Conservation (phyloP, 169 alveolate species). For the Miamiensis avidus region DNA sequence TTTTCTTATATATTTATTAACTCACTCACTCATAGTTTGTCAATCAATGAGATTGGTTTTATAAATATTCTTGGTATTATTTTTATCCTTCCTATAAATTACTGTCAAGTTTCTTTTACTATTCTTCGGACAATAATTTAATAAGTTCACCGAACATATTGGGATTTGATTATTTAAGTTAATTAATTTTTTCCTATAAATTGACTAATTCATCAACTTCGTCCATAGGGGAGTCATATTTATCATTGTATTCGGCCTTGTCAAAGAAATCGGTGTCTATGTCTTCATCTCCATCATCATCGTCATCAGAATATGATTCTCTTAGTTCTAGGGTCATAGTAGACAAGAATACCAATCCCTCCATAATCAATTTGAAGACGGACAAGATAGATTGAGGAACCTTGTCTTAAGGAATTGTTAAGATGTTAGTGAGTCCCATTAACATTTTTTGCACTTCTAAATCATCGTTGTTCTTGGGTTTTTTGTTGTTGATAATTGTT, state of each 20-base stretch:
- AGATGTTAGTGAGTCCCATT: not conserved
- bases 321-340: not conserved
- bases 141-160: not conserved
- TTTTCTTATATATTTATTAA: too few species aligned
- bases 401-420: not conserved
- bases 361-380: not conserved
- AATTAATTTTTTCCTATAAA: too few species aligned
- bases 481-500: not conserved
- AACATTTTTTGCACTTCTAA: not conserved
- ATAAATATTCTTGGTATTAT: not conserved
- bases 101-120: not conserved
- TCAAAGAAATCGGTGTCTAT: not conserved
- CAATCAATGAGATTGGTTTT: not conserved
- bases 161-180: not conserved
- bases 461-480: not conserved
- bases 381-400: not conserved
- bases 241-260: not conserved
- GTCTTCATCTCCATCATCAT: not conserved
- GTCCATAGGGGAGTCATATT: not conserved
- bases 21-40: not conserved
- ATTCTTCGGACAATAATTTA: not conserved
- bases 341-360: not conserved
- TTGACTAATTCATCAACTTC: not conserved
- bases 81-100: not conserved
- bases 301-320: not conserved